A percentile compares a stretch with the other conserved stretches of the same genome.
These are phyloP conservation scores for Cutaneotrichosporon cyanovorans DNA, from an alignment of 1,284 basidiomycete genomes.

Conservation along the genomic window DNA sequence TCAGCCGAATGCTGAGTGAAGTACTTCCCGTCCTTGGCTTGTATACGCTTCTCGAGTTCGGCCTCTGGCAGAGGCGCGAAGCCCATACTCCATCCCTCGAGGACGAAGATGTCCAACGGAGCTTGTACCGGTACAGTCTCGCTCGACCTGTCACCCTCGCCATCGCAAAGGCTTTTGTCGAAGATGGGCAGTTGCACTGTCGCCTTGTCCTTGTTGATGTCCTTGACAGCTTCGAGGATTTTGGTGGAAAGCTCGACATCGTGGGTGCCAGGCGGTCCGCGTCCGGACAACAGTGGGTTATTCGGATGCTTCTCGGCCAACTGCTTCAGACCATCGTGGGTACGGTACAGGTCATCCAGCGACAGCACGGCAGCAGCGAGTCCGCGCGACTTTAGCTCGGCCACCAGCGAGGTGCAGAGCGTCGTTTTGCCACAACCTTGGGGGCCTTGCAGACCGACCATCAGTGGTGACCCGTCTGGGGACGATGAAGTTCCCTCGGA, in stretches of 20 bases:
- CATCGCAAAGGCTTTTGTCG: constrained; percentile 72
- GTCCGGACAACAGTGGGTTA: constrained; percentile 35
- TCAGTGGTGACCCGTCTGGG: constrained; percentile 14
- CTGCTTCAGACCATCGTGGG: constrained; percentile 25
- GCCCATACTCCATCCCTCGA: constrained; percentile 54
- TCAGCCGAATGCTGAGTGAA: constrained; percentile 22
- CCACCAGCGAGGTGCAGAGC: constrained; percentile 28
- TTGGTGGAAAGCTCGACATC: constrained; percentile 19
- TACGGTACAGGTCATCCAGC: constrained; percentile 38
- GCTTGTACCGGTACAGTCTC: constrained; percentile 38
- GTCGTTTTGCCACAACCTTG: constrained; percentile 33
- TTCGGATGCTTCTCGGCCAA: constrained; percentile 28
- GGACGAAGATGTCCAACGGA: constrained; percentile 72
- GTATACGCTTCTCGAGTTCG: constrained; percentile 44
- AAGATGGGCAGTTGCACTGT: constrained; percentile 55
- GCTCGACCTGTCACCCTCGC: constrained; percentile 70
- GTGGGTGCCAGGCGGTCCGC: constrained; percentile 42
- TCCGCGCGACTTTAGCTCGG: constrained; percentile 16
- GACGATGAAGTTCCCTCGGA: constrained; percentile 2
- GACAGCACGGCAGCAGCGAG: constrained; percentile 30
- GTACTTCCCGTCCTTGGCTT: constrained; percentile 19
- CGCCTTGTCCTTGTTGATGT: constrained; percentile 7
- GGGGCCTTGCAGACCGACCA: constrained; percentile 21
- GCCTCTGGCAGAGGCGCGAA: constrained; percentile 33
- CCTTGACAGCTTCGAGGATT: constrained; percentile 1